These are phyloP conservation scores for Sporothrix curviconia DNA, from an alignment of 2,329 filamentous ascomycete species.

Conservation along the genomic window DNA sequence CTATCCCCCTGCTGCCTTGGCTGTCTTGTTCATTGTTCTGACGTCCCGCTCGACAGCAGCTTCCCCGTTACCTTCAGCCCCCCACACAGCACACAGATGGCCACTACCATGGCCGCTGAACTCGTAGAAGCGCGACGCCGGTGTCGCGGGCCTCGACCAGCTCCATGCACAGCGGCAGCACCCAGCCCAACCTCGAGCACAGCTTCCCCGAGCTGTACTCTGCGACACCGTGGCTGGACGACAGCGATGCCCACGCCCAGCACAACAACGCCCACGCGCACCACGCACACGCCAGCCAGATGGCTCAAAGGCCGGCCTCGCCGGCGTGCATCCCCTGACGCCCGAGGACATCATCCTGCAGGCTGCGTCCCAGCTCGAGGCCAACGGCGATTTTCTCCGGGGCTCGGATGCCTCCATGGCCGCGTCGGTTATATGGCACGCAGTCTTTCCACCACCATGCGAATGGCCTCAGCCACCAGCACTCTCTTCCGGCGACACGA, in stretches of 20 bases:
- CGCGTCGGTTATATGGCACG: conserved; percentile 35
- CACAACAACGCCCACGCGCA: conserved; percentile 40
- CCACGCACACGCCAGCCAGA: conserved; percentile 40
- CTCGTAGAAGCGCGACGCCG: conserved; percentile 41
- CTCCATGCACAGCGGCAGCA: conserved; percentile 48
- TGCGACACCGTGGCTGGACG: conserved; percentile 41
- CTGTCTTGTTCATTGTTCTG: not conserved
- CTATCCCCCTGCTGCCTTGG: not conserved
- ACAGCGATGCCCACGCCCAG: conserved; percentile 31
- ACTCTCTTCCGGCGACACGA: conserved; percentile 50
- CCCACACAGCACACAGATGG: conserved; percentile 21
- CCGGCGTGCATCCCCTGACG: conserved; percentile 39
- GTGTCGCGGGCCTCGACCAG: conserved; percentile 50
- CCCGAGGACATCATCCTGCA: conserved; percentile 56
- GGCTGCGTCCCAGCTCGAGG: conserved; percentile 49
- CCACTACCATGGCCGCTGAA: conserved; percentile 19
- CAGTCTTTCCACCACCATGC: conserved; percentile 35
- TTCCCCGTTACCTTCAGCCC: not conserved
- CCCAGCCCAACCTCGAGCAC: conserved; percentile 47
- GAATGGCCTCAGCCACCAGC: conserved; percentile 37
- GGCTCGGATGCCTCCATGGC: conserved; percentile 46
- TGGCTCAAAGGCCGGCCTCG: conserved; percentile 15
- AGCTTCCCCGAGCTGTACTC: conserved; percentile 40
- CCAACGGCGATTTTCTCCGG: conserved; percentile 38
- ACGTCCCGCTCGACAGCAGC: not conserved